These are phyloP conservation scores for Tagetes erecta DNA, from an alignment of 129 eudicot species.

Conservation along the genomic window DNA sequence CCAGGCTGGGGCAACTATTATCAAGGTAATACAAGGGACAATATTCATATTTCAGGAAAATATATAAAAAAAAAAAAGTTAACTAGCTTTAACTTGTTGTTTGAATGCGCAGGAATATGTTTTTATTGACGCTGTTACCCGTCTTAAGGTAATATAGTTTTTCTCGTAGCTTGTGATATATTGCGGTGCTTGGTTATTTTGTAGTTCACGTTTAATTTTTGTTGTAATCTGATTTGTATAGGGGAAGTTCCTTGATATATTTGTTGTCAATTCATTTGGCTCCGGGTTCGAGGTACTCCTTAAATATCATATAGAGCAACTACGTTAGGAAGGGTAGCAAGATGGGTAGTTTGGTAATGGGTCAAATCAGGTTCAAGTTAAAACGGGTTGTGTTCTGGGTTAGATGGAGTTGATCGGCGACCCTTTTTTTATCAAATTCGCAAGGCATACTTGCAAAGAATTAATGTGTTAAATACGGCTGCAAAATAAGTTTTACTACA, in stretches of 20 bases:
- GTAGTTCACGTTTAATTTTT: not conserved
- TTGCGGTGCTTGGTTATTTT: conserved; percentile 18
- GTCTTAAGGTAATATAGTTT: conserved; percentile 56
- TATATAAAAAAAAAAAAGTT: not conserved
- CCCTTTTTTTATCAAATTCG: not conserved
- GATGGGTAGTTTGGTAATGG: not conserved
- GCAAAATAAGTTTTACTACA: not conserved
- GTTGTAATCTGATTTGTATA: conserved; percentile 26
- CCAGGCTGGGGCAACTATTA: conserved; percentile 86
- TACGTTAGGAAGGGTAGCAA: not conserved
- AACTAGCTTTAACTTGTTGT: conserved; percentile 22
- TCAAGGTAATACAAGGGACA: conserved; percentile 54
- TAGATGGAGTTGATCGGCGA: not conserved
- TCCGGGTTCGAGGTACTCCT: conserved; percentile 84
- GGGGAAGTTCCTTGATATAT: conserved; percentile 91
- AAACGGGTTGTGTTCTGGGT: not conserved
- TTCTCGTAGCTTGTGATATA: not conserved
- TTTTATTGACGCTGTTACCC: conserved; percentile 67
- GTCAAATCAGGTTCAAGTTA: not conserved
- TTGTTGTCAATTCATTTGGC: conserved; percentile 96
- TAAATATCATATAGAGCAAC: not conserved
- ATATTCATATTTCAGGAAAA: conserved; percentile 10
- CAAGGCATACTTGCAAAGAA: not conserved
- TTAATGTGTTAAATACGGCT: not conserved
- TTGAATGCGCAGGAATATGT: conserved; percentile 62